Evolutionary conservation across 768 basidiomycete genomes (phyloP).

Genomic region (Coprinopsis sp.): DNA sequence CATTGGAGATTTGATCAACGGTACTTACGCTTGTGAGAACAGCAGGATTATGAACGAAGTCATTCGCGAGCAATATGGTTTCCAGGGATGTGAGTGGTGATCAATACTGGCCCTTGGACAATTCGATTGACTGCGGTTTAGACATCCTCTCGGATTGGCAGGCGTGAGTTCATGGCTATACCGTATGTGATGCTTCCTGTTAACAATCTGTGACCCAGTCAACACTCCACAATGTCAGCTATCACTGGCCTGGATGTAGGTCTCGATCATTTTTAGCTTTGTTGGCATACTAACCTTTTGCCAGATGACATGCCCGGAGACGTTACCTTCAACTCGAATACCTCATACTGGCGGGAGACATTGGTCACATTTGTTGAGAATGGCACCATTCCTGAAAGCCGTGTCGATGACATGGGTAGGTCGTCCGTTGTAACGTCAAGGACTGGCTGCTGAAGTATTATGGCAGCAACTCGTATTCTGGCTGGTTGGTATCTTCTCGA

Average conservation of each 20-base stretch:
- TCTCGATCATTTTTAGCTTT: slow-evolving; percentile 4
- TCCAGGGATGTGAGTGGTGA: slow-evolving; percentile 58
- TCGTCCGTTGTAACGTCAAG: too few relatives aligned
- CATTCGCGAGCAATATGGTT: slow-evolving; percentile 71
- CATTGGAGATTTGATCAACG: slow-evolving; percentile 56
- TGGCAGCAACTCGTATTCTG: slow-evolving; percentile 72
- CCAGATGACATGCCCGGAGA: slow-evolving; percentile 73
- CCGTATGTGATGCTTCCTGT: too few relatives aligned
- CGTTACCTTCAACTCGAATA: slow-evolving; percentile 44
- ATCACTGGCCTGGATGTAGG: slow-evolving; percentile 62
- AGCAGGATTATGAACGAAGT: slow-evolving; percentile 66
- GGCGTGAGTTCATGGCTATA: slow-evolving; percentile 35
- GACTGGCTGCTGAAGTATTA: too few relatives aligned
- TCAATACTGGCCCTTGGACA: neutral
- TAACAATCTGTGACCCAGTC: neutral
- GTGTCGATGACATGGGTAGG: slow-evolving; percentile 73
- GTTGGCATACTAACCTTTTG: neutral
- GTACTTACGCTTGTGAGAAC: slow-evolving; percentile 73
- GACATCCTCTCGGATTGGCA: slow-evolving; percentile 74
- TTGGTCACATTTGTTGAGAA: slow-evolving; percentile 66
- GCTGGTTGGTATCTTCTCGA: slow-evolving; percentile 64
- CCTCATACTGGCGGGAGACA: slow-evolving; percentile 62
- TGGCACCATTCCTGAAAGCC: slow-evolving; percentile 59
- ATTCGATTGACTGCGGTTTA: slow-evolving; percentile 16
- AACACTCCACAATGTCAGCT: slow-evolving; percentile 52